Evolutionary conservation across 2,329 filamentous ascomycete species (phyloP).

Genomic region (Hawksworthiomyces lignivorus): DNA sequence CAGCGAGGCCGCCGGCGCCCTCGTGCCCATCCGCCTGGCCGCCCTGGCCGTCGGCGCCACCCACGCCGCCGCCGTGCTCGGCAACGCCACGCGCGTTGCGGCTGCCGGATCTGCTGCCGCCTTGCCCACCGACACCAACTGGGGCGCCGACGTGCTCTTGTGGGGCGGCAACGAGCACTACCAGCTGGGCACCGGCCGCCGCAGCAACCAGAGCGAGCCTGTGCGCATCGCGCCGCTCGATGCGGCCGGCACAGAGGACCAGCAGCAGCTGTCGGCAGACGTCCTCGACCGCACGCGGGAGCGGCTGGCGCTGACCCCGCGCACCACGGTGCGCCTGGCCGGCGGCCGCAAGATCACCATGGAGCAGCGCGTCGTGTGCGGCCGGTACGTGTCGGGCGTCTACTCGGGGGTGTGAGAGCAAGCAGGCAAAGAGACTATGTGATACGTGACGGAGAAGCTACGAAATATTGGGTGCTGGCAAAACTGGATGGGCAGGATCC

Average conservation of each 20-base stretch:
- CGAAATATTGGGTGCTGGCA: too few relatives aligned
- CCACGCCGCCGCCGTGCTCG: slow-evolving; percentile 76
- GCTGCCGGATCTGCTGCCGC: slow-evolving; percentile 23
- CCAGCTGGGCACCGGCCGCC: slow-evolving; percentile 85
- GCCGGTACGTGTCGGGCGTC: slow-evolving; percentile 70
- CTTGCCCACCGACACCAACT: slow-evolving; percentile 63
- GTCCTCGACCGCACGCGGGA: slow-evolving; percentile 47
- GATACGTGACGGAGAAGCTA: too few relatives aligned
- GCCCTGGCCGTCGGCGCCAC: slow-evolving; percentile 68
- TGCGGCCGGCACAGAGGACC: background rate
- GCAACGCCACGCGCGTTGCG: slow-evolving; percentile 65
- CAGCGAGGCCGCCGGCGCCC: slow-evolving; percentile 60
- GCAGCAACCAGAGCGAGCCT: slow-evolving; percentile 70
- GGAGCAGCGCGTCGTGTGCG: slow-evolving; percentile 85
- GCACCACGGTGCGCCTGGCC: slow-evolving; percentile 59
- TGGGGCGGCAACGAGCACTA: slow-evolving; percentile 95
- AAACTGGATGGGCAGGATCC: too few relatives aligned
- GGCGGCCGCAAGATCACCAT: slow-evolving; percentile 63
- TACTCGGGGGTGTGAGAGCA: slow-evolving; percentile 54
- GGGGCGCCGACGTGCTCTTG: slow-evolving; percentile 81
- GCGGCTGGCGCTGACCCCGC: slow-evolving; percentile 73
- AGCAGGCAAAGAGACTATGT: too few relatives aligned
- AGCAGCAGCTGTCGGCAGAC: background rate
- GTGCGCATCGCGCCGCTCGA: slow-evolving; percentile 74
- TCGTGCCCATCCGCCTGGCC: slow-evolving; percentile 71